Percentiles rank a stretch among this genome's conserved stretches.
phyloP scores from a whole-genome alignment of 2,329 filamentous ascomycete species.

The Paecilomyces niveus region DNA sequence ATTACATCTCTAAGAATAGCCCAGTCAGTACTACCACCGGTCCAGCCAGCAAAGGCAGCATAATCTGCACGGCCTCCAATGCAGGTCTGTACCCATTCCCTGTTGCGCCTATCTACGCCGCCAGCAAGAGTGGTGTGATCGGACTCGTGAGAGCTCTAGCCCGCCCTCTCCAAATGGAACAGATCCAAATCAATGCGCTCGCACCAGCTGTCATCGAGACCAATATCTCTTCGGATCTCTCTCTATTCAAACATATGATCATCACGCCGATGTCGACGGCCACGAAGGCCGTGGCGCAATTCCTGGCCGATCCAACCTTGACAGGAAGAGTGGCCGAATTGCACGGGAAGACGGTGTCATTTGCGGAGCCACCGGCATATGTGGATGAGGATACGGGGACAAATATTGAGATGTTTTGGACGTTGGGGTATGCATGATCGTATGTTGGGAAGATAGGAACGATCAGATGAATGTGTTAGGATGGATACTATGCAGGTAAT shows the following conservation, averaged over 20 bases:
- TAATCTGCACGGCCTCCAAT: constrained; percentile 49
- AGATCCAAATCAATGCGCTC: constrained; percentile 47
- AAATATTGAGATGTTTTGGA: constrained; percentile 45
- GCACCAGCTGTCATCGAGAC: constrained; percentile 46
- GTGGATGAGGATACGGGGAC: constrained; percentile 43
- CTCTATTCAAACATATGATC: constrained; percentile 43
- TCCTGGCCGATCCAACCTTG: constrained; percentile 34
- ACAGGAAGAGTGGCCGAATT: constrained; percentile 46
- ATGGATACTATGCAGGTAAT: too few relatives aligned
- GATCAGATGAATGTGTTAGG: neutral
- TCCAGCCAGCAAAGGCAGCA: constrained; percentile 33
- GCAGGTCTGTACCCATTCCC: constrained; percentile 48
- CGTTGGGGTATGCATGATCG: constrained; percentile 40
- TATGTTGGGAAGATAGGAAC: neutral
- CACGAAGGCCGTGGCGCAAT: constrained; percentile 35
- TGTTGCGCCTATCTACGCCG: constrained; percentile 44
- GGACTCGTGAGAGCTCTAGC: constrained; percentile 45
- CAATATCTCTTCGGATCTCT: constrained; percentile 39
- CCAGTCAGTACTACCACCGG: constrained; percentile 9
- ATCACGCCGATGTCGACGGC: constrained; percentile 47
- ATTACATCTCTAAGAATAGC: constrained; percentile 45
- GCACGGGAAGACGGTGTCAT: constrained; percentile 44
- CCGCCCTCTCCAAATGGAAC: constrained; percentile 27
- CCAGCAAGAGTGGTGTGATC: constrained; percentile 44
- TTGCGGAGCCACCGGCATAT: constrained; percentile 38